Evolutionary conservation across 441 rosid species (phyloP), one percentile per base, ranked within the genome.

Genomic region (Pelargonium citronellum): DNA sequence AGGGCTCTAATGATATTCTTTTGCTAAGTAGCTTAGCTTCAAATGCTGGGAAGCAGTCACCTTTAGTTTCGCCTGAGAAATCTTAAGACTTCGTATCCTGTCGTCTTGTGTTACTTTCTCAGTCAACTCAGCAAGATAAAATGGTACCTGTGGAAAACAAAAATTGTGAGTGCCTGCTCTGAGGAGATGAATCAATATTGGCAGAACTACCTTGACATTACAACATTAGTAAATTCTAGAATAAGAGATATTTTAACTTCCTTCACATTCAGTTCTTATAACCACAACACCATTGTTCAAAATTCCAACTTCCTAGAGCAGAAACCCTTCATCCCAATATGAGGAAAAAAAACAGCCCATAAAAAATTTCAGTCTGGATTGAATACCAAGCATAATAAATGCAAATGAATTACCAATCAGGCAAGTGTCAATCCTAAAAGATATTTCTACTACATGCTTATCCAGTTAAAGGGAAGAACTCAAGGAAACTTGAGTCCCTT

Each of bases 51-150:
- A 57, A 67, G 47, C 27, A 78, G 44, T 75, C 12, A 87, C 97
- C 92, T 91, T 87, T 78, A 88, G 75, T 74, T 89, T 94, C 15
- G 75, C 75, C 72, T 80, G 81, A 2, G 91, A 83, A 60, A 86
- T 82, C 69, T 86, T 88, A 34, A 90, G 83, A 75, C 88, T 71
- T 39, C 60, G 87, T 70, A 89, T 68, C 78, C 97, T 86, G 57
- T 92, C 95, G 3, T 83, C 91, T 73, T 81, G 82, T 12, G 65
- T 46, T 51, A 87, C 64, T 75, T 83, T 90, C 78, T 90, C 99
- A 2, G 77, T 88, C 82, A 95, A 73, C 83, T 92, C 98, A 2
- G 86, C 93, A 70, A 85, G 84, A 81, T 88, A 92, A 81, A 78
- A 90, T 6, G 99, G 91, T 58, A 88, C 98, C 99, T 95, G 72